Evolutionary conservation across 2,329 filamentous ascomycete genomes (phyloP).

Genomic region (Bipolaris victoriae): DNA sequence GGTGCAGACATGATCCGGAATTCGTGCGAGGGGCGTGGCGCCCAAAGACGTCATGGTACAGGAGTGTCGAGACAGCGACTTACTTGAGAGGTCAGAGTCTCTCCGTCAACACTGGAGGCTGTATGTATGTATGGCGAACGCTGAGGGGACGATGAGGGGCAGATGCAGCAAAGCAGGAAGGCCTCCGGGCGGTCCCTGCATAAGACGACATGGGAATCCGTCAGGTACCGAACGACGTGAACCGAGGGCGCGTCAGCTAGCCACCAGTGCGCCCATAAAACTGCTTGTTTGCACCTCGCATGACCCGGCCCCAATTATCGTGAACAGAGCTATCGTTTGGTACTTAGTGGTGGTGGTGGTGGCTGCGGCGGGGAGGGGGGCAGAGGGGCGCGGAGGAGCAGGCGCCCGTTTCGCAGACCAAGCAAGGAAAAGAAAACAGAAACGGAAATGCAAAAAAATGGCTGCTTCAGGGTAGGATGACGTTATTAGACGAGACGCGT

Average conservation of each 20-base stretch:
- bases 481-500: slow-evolving; percentile 1
- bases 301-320: slow-evolving; percentile 23
- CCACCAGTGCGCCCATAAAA: slow-evolving; percentile 24
- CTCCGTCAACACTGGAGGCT: neutral
- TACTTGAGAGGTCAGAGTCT: slow-evolving; percentile 3
- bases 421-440: neutral
- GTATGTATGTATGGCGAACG: slow-evolving; percentile 1
- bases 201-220: slow-evolving; percentile 24
- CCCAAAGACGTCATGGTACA: slow-evolving; percentile 20
- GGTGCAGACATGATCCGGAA: slow-evolving; percentile 17
- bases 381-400: neutral
- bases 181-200: slow-evolving; percentile 35
- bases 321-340: neutral
- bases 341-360: neutral
- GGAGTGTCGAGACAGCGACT: slow-evolving; percentile 5
- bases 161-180: slow-evolving; percentile 16
- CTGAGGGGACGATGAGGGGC: slow-evolving; percentile 8
- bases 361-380: neutral
- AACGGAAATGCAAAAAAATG: neutral
- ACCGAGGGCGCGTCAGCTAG: slow-evolving; percentile 24
- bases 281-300: slow-evolving; percentile 21
- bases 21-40: slow-evolving; percentile 11
- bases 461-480: neutral
- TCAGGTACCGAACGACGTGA: slow-evolving; percentile 30
- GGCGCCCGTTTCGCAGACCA: neutral